Conservation (phyloP, 352 stramenopile species). For the Plasmopara halstedii region DNA sequence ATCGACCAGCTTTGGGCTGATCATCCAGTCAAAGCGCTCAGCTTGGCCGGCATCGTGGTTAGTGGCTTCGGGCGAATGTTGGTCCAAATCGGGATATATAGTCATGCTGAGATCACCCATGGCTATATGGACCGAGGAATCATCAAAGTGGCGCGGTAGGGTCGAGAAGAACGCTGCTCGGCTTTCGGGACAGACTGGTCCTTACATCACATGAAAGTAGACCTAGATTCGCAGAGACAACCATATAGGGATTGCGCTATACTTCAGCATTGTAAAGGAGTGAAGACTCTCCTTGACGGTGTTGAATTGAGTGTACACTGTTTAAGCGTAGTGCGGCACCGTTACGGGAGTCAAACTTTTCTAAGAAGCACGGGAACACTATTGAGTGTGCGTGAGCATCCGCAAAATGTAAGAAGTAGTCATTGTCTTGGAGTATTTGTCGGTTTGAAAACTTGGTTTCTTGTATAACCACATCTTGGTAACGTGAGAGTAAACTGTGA, state of each 20-base stretch:
- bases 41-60: not conserved
- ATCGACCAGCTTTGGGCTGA: not conserved
- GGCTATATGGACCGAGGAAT: not conserved
- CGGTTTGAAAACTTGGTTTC: not conserved
- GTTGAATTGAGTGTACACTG: not conserved
- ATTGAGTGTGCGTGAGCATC: not conserved
- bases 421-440: not conserved
- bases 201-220: not conserved
- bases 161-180: not conserved
- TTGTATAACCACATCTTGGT: not conserved
- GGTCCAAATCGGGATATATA: not conserved
- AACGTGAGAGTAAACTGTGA: not conserved
- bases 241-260: not conserved
- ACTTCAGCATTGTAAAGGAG: not conserved
- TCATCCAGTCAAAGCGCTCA: not conserved
- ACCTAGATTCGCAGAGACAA: not conserved
- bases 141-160: not conserved
- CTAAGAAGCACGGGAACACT: not conserved
- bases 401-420: not conserved
- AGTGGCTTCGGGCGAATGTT: not conserved
- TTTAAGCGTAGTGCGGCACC: not conserved
- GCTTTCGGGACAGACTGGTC: not conserved
- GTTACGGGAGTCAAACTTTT: not conserved
- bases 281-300: not conserved
- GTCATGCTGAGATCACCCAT: not conserved